phyloP scores from a whole-genome alignment of 768 basidiomycete species.

The Suillus hirtellus region DNA sequence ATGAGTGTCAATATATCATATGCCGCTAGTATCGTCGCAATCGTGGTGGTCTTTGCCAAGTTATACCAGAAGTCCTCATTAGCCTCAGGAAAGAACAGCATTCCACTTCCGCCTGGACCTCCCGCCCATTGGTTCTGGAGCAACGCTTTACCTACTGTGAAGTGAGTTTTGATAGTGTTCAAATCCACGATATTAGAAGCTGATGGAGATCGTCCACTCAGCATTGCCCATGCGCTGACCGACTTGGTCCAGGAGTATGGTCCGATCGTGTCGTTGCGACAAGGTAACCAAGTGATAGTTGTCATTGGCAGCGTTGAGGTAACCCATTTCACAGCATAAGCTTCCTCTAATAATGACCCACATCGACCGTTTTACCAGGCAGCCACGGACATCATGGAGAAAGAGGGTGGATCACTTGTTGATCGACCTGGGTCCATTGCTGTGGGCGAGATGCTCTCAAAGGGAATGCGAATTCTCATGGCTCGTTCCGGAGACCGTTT shows the following conservation, averaged over 20 bases:
- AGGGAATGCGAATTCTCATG: slow-evolving; percentile 1
- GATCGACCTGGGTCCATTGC: neutral
- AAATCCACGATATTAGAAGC: neutral
- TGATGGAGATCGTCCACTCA: slow-evolving; percentile 1
- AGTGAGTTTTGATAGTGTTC: neutral
- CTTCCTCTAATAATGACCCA: slow-evolving; percentile 19
- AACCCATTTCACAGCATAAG: slow-evolving; percentile 5
- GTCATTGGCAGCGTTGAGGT: slow-evolving; percentile 25
- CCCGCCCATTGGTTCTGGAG: neutral
- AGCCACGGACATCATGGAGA: neutral
- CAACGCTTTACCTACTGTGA: neutral
- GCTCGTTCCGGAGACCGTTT: slow-evolving; percentile 3
- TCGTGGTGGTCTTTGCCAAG: slow-evolving; percentile 25
- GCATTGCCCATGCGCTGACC: slow-evolving; percentile 33
- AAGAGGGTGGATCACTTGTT: neutral
- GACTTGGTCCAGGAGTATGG: slow-evolving; percentile 57
- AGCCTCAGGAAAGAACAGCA: neutral
- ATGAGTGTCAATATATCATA: slow-evolving; percentile 35
- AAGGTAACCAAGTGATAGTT: slow-evolving; percentile 34
- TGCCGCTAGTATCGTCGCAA: slow-evolving; percentile 44
- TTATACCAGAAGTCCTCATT: neutral
- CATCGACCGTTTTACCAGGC: neutral
- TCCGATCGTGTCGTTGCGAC: slow-evolving; percentile 51
- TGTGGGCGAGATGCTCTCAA: neutral
- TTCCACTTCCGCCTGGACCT: neutral